These are phyloP conservation scores for Umbellularia californica DNA, from an alignment of 164 flowering plant genomes.

Conservation along the genomic window DNA sequence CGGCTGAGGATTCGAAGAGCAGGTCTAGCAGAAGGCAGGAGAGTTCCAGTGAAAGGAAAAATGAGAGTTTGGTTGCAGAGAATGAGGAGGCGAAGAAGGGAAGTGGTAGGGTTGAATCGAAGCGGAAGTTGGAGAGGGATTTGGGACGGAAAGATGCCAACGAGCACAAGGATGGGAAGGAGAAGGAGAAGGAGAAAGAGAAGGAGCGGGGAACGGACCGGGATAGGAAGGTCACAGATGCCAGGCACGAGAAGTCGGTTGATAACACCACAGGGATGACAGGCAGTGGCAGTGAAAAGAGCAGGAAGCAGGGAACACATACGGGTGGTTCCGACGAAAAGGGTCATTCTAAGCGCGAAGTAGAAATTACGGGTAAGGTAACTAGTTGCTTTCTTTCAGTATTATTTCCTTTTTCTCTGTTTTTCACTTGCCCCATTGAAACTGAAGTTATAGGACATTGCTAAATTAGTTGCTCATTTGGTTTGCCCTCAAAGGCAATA, in stretches of 20 bases:
- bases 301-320: constrained; percentile 30
- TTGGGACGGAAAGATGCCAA: constrained; percentile 36
- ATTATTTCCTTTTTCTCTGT: neutral
- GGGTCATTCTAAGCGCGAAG: constrained; percentile 22
- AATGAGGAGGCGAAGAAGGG: constrained; percentile 32
- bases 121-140: constrained; percentile 43
- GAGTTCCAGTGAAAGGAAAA: constrained; percentile 7
- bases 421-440: neutral
- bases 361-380: constrained; percentile 56
- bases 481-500: neutral
- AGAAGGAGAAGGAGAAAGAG: constrained; percentile 36
- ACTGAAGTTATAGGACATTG: neutral
- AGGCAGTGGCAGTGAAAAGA: constrained; percentile 21
- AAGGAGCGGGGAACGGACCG: constrained; percentile 39
- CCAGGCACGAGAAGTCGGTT: constrained; percentile 20
- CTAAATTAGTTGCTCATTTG: neutral
- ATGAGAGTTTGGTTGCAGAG: neutral
- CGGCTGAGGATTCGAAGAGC: constrained; percentile 37
- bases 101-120: constrained; percentile 29
- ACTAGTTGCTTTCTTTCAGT: neutral
- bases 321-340: constrained; percentile 24
- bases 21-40: constrained; percentile 41
- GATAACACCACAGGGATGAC: constrained; percentile 4
- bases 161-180: constrained; percentile 35
- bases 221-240: constrained; percentile 37